Conservation (phyloP, 768 basidiomycete species). For the Suillus subaureus region DNA sequence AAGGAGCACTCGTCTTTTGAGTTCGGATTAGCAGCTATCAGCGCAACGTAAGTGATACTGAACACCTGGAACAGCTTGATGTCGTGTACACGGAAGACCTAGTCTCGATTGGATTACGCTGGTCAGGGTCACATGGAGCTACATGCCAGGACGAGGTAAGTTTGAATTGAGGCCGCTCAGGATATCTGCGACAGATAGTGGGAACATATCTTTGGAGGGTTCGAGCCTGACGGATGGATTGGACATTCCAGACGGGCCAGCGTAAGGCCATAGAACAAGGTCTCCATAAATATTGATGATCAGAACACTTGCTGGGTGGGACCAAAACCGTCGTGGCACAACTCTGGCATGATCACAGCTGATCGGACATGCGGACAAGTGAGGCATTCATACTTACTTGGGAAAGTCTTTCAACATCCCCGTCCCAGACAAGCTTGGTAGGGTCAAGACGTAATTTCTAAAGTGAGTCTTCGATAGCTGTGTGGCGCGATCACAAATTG, state of each 20-base stretch:
- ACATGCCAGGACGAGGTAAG: neutral
- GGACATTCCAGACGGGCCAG: neutral
- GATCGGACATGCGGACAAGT: neutral
- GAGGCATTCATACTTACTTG: neutral
- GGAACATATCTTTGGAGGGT: neutral
- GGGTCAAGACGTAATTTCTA: neutral
- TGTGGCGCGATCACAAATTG: neutral
- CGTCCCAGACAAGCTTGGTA: neutral
- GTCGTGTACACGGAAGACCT: neutral
- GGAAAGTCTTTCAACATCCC: neutral
- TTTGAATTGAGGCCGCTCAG: neutral
- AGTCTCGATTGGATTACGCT: neutral
- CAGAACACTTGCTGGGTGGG: neutral
- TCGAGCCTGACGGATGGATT: neutral
- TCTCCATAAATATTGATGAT: neutral
- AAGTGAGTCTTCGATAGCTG: neutral
- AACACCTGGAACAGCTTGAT: neutral
- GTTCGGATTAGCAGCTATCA: neutral
- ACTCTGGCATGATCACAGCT: neutral
- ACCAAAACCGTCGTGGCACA: neutral
- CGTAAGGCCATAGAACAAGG: neutral
- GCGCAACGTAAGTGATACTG: neutral
- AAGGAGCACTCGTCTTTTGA: neutral
- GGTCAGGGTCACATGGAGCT: neutral
- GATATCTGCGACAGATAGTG: neutral